Evolutionary conservation across 2,329 filamentous ascomycete genomes (phyloP), one percentile per base, ranked within the genome.

Genomic region (Alternaria triticimaculans): DNA sequence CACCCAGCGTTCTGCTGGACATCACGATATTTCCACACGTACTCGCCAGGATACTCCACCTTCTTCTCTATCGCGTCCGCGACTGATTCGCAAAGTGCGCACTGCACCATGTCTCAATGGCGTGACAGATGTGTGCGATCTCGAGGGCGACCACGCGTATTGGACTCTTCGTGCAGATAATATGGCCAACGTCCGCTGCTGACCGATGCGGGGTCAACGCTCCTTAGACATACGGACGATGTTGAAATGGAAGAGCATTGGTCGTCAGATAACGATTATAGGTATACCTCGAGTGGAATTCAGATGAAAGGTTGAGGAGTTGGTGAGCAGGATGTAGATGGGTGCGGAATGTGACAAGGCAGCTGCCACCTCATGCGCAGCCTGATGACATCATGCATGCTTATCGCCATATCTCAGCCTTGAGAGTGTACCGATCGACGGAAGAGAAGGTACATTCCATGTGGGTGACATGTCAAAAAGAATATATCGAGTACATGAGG

Each of bases 401-500:
- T 23, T 46, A n/a, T 21, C 6, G 9, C 12, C 20, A 23, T 25
- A 5, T 5, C 6, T 46, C 21, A 46, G 44, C 3, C 44, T 46
- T 23, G 7, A 1, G 20, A 8, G 37, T 18, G 2, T 18, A 41
- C 8, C 4, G n/a, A 41, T 18, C 37, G 18, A 18, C n/a, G 8
- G 11, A 41, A 41, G 0, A 1, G 37, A 18, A 41, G 33, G n/a
- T 1, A 5, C 4, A 18, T 5, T 10, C 3, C n/a, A 2, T 2
- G 8, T 18, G 37, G 18, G 9, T 6, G 8, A 6, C n/a, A 18
- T 41, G 8, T 41, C 2, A 41, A 18, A 25, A 25, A 15, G 7
- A 25, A 26, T 3, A 11, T 6, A 0, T 10, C 1, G 2, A 12
- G 1, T 0, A 18, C 23, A 10, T 28, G 0, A 10, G 10, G 1